Evolutionary conservation across 73 alveolate species (phyloP).

Genomic region (Paramecium sonneborni): DNA sequence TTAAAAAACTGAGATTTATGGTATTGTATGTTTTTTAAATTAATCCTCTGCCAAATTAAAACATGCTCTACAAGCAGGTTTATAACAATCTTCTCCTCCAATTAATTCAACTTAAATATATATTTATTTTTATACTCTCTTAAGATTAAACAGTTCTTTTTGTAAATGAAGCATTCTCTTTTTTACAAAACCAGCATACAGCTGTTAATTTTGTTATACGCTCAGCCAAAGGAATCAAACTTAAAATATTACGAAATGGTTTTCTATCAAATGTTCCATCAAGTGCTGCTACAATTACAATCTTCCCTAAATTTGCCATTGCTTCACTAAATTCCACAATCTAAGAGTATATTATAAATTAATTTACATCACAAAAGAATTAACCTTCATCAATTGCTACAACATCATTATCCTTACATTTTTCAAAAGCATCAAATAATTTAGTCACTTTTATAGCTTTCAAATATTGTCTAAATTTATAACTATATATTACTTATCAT

Average conservation of each 20-base stretch:
- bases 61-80: slow-evolving; percentile 96
- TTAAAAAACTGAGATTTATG: not conserved
- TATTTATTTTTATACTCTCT: slow-evolving; percentile 21
- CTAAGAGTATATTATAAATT: slow-evolving; percentile 32
- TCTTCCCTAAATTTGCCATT: slow-evolving; percentile 87
- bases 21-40: not conserved
- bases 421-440: slow-evolving; percentile 73
- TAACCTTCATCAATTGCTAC: slow-evolving; percentile 99
- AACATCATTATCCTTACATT: slow-evolving; percentile 83
- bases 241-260: slow-evolving; percentile 83
- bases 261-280: slow-evolving; percentile 93
- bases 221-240: slow-evolving; percentile 92
- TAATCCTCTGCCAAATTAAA: slow-evolving; percentile 56
- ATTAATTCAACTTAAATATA: slow-evolving; percentile 76
- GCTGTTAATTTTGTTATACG: slow-evolving; percentile 86
- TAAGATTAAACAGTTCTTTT: slow-evolving; percentile 79
- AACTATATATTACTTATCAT: slow-evolving; percentile 70
- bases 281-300: slow-evolving; percentile 91
- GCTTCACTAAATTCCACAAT: slow-evolving; percentile 85
- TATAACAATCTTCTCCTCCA: slow-evolving; percentile 95
- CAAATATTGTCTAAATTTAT: slow-evolving; percentile 28
- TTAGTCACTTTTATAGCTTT: slow-evolving; percentile 71
- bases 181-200: slow-evolving; percentile 87
- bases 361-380: slow-evolving; percentile 86
- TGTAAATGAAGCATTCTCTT: slow-evolving; percentile 85